Evolutionary conservation across 345 rosid species (phyloP).

Genomic region (Pistacia vera): DNA sequence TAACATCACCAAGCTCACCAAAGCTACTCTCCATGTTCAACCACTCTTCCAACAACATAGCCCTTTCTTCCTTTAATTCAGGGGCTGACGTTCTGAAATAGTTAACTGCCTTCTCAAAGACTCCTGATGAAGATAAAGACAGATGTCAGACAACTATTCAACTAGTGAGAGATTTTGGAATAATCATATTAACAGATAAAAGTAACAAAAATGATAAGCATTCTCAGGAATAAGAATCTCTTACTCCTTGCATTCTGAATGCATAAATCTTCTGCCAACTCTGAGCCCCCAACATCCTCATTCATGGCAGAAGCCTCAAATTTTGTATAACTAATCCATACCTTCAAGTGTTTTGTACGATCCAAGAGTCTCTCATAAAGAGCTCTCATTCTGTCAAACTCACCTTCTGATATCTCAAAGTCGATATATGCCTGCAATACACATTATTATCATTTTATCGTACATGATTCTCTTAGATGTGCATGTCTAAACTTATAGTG

Average conservation of each 20-base stretch:
- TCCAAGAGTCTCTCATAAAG: conserved; percentile 76
- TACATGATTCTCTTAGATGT: too few species aligned
- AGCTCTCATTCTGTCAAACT: conserved; percentile 65
- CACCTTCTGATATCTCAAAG: conserved; percentile 86
- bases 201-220: conserved; percentile 5
- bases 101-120: conserved; percentile 71
- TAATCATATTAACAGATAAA: conserved; percentile 7
- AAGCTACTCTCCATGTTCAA: conserved; percentile 68
- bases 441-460: too few species aligned
- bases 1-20: conserved; percentile 67
- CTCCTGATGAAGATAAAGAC: conserved; percentile 33
- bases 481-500: too few species aligned
- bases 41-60: conserved; percentile 91
- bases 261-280: conserved; percentile 43
- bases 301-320: conserved; percentile 72
- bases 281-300: conserved; percentile 32
- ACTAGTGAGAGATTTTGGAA: not conserved
- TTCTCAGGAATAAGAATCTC: conserved; percentile 15
- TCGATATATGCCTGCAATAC: conserved; percentile 82
- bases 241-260: conserved; percentile 74
- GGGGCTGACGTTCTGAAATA: conserved; percentile 77
- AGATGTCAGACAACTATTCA: conserved; percentile 13
- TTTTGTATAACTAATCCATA: conserved; percentile 89
- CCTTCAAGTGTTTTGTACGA: conserved; percentile 92
- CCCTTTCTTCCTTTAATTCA: conserved; percentile 86